Evolutionary conservation across 805 yeast species (phyloP), one percentile per base, ranked within the genome.

Genomic region (Brettanomyces anomalus): DNA sequence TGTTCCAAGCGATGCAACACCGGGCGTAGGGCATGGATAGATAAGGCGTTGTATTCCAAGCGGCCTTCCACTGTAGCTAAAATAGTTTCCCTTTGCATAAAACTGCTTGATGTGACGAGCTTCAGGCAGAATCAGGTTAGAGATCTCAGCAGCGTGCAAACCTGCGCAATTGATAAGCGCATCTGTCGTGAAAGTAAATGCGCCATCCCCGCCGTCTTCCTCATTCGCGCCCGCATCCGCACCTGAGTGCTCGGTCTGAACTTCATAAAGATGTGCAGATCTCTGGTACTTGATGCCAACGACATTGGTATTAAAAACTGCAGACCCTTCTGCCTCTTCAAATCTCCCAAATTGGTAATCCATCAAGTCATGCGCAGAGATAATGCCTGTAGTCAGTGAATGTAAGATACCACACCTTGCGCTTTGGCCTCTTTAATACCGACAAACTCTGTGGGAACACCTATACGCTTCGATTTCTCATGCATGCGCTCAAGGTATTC

Each of bases 71-170:
- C 36, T 41, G 46, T 76, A 77, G 3, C 81, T 65, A 54, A 73
- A 89, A 58, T 89, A 88, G 49, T 79, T 85, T 0, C 97, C 97
- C 60, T 86, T 89, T 11, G 90, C 96, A 57, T 75, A 88, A 52
- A 68, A 75, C 8, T 81, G 74, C 26, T 65, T 66, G 36, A 76
- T 58, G 26, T 81, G 81, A 2, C 40, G n/a, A 14, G 20, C 19
- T 33, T 85, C 62, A 0, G 75, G 77, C 2, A 85, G 63, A 13
- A 88, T 54, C 71, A 83, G 52, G 50, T 85, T 85, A 13, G 90
- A 73, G 1, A 88, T 62, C n/a, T 61, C 59, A 5, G 83, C 84
- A 1, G 96, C 94, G 50, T 76, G 69, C 21, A 84, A 65, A 0
- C 97, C 97, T 0, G 93, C 95, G 36, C 85, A 67, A 55, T 89